phyloP scores from a whole-genome alignment of 331 rosid genomes.

The Pyracantha coccinea region DNA sequence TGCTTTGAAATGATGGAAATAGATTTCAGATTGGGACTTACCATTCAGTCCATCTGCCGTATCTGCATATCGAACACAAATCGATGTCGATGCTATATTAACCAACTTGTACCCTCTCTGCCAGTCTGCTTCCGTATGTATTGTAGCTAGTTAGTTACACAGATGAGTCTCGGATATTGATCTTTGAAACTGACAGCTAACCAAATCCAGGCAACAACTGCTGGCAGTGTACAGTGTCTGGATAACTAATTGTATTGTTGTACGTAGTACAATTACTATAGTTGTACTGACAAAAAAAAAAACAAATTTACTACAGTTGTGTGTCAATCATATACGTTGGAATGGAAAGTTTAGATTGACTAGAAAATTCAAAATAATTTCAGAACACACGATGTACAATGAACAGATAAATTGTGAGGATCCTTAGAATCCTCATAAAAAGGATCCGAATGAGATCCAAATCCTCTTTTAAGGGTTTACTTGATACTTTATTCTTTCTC shows the following conservation, averaged over 20 bases:
- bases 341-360: too few relatives aligned
- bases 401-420: accelerated
- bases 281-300: too few relatives aligned
- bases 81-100: neutral
- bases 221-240: too few relatives aligned
- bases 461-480: neutral
- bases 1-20: neutral
- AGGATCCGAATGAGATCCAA: too few relatives aligned
- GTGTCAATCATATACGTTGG: neutral
- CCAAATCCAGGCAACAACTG: too few relatives aligned
- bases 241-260: neutral
- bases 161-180: neutral
- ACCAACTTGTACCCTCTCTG: neutral
- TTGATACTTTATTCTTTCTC: too few relatives aligned
- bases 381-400: accelerated
- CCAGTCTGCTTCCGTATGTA: neutral
- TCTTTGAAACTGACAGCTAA: too few relatives aligned
- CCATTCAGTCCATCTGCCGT: neutral
- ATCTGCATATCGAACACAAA: neutral
- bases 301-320: too few relatives aligned
- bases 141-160: neutral
- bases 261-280: neutral
- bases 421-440: too few relatives aligned
- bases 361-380: too few relatives aligned
- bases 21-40: too few relatives aligned